Base-by-base conservation (phyloP, 2,329 filamentous ascomycete genomes). In the Fusarium nygamai region DNA sequence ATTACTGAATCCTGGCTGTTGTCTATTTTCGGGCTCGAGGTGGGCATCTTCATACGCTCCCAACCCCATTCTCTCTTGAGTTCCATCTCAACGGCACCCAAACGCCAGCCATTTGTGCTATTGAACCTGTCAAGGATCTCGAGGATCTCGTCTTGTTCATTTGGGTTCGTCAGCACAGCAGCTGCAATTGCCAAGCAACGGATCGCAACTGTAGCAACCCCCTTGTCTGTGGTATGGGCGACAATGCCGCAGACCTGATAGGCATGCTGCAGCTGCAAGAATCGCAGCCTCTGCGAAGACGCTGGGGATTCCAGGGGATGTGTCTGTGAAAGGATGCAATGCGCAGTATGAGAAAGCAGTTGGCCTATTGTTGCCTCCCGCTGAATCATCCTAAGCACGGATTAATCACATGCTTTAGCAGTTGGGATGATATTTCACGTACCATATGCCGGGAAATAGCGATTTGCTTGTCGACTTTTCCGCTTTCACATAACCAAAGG, bases 201-300 rank as follows among this genome's bases (percentile, higher is more conserved):
- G 44, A 96, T 90, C 6, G 94, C 94, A 16, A 97, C 91, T 57
- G 90, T 93, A 16, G 93, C 91, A 38, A 98, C 91, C 34, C 93
- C 94, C 33, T 90, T 88, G 80, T 97, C 94, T 78, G 95, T 93
- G 59, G 92, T 91, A 80, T 97, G 94, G 6, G 94, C 93, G 31
- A 94, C 91, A 71, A 98, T 97, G 20, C 96, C 96, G 80, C 95
- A 98, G 31, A 97, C 92, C 80, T 95, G 92, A 75, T 93, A 92
- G 1, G 94, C 92, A 79, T 98, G 94, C 70, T 90, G 89, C 56
- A 92, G 86, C 76, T 93, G 91, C 78, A 93, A 88, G 9, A 88
- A 86, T 53, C 88, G 89, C 89, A 96, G 94, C 68, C 94, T 92
- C 8, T 90, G 85, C 6, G 87, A 86, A 24, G 86, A 85, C 43